Conservation (phyloP, 371 early-diverging fungal species). For the Mortierella sp. region DNA sequence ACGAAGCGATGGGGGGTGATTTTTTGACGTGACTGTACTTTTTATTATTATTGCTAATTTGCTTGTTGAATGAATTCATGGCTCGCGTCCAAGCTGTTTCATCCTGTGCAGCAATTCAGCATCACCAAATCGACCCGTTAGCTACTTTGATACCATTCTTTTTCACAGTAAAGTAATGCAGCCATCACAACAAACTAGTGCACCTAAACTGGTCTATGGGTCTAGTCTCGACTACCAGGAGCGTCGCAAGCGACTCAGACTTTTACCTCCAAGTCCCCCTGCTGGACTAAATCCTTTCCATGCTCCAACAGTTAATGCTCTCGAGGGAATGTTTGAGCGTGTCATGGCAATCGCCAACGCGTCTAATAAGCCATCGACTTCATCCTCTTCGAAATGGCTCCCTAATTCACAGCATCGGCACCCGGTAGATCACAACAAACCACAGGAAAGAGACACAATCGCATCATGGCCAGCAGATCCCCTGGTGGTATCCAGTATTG, state of each 20-base stretch:
- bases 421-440: conserved; percentile 2
- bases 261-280: conserved; percentile 27
- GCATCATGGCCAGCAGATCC: conserved; percentile 14
- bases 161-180: conserved; percentile 1
- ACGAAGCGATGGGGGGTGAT: too few species aligned
- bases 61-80: too few species aligned
- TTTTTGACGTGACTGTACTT: neutral
- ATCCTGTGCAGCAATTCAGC: too few species aligned
- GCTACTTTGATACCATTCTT: neutral
- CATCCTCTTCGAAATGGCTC: conserved; percentile 2
- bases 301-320: conserved; percentile 34
- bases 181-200: neutral
- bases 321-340: conserved; percentile 52
- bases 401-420: neutral
- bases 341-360: conserved; percentile 41
- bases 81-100: too few species aligned
- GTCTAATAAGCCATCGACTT: neutral
- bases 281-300: conserved; percentile 45
- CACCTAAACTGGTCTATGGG: conserved; percentile 19
- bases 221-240: conserved; percentile 36
- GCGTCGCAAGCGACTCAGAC: conserved; percentile 29
- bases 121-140: too few species aligned
- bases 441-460: conserved; percentile 32
- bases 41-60: too few species aligned
- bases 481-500: neutral